phyloP scores from a whole-genome alignment of 176 grass and related monocot genomes.

The Secale cereale region DNA sequence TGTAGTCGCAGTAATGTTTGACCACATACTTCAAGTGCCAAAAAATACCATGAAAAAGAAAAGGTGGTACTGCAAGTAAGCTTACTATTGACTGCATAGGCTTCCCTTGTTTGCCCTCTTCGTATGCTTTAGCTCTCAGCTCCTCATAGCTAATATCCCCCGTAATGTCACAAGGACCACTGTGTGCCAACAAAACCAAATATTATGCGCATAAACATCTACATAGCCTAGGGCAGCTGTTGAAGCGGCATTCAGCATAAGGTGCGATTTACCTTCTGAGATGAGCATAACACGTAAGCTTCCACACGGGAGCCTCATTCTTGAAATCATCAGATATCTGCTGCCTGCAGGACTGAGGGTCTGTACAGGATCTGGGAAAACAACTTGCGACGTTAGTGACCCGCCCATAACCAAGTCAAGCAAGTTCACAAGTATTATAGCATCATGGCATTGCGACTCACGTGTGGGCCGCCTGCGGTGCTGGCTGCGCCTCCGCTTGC shows the following conservation, averaged over 20 bases:
- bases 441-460: conserved; percentile 14
- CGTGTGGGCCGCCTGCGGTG: conserved; percentile 48
- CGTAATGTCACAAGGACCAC: conserved; percentile 76
- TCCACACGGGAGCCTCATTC: conserved; percentile 84
- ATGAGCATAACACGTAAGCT: conserved; percentile 91
- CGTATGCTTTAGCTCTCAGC: conserved; percentile 73
- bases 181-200: conserved; percentile 22
- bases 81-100: conserved; percentile 81
- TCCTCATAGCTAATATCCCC: conserved; percentile 91
- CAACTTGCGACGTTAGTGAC: neutral
- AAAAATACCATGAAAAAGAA: neutral
- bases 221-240: neutral
- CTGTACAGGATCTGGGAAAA: conserved; percentile 56
- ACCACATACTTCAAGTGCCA: neutral
- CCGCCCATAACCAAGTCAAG: neutral
- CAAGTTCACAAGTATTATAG: neutral
- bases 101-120: conserved; percentile 65
- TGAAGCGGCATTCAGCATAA: neutral
- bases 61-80: neutral
- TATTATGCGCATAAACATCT: neutral
- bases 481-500: conserved; percentile 41
- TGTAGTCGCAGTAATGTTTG: neutral
- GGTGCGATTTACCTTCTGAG: conserved; percentile 41
- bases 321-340: conserved; percentile 85
- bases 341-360: conserved; percentile 69